phyloP scores from a whole-genome alignment of 1,284 basidiomycete species.

The Sparassis latifolia region DNA sequence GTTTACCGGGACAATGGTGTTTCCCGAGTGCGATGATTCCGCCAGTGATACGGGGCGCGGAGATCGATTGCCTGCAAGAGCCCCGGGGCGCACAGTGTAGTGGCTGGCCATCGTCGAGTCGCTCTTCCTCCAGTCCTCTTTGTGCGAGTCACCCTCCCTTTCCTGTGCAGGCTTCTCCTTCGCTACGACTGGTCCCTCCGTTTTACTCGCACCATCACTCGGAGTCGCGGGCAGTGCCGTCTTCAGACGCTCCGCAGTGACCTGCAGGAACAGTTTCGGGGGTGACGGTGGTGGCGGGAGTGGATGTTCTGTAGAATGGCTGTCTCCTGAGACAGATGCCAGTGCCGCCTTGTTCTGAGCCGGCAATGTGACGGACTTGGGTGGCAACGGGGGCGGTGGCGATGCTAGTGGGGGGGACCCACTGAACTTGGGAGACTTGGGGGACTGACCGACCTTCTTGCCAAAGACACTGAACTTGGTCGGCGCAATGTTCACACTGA shows the following conservation, averaged over 20 bases:
- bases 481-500: constrained; percentile 31
- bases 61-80: constrained; percentile 37
- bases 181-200: not conserved
- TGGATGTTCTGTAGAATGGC: not conserved
- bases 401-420: constrained; percentile 21
- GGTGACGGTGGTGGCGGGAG: constrained; percentile 3
- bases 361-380: not conserved
- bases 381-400: constrained; percentile 31
- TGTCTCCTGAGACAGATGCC: not conserved
- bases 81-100: constrained; percentile 56
- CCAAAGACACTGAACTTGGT: constrained; percentile 31
- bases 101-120: constrained; percentile 66
- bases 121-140: constrained; percentile 66
- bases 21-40: constrained; percentile 63
- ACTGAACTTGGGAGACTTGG: constrained; percentile 13
- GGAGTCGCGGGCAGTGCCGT: no score
- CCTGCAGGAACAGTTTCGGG: not conserved
- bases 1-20: constrained; percentile 56
- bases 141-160: constrained; percentile 16
- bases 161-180: not conserved
- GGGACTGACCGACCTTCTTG: constrained; percentile 15
- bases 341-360: not conserved
- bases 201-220: not conserved
- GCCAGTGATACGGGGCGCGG: constrained; percentile 70
- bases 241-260: not conserved